Conservation (phyloP, 495 filamentous ascomycete genomes). For the Aspergillus panamensis region DNA sequence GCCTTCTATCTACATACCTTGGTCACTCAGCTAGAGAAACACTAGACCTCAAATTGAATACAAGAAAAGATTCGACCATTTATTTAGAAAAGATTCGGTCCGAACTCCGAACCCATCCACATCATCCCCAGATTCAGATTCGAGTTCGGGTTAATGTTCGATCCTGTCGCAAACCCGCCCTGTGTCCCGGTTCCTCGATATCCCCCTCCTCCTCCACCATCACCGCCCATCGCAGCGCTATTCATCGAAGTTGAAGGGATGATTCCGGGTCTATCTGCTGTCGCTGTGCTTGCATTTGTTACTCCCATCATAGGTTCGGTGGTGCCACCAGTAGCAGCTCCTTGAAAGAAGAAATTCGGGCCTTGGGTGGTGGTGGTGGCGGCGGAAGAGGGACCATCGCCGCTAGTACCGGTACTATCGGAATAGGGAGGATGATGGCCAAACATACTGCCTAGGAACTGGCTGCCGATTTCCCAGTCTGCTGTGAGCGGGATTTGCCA, state of each 20-base stretch:
- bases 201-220: neutral
- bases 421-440: slow-evolving; percentile 14
- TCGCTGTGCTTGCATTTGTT: neutral
- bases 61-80: no score
- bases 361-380: no score
- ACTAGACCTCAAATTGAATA: no score
- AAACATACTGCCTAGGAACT: slow-evolving; percentile 32
- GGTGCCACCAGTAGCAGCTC: no score
- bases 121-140: no score
- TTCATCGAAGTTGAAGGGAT: neutral
- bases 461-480: slow-evolving; percentile 36
- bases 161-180: no score
- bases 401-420: neutral
- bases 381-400: neutral
- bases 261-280: neutral
- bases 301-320: no score
- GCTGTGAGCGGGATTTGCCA: slow-evolving; percentile 40
- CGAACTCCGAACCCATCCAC: no score
- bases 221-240: neutral
- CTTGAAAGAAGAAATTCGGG: no score
- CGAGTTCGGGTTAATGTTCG: no score
- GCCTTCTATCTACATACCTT: neutral
- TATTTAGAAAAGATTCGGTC: no score
- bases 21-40: no score
- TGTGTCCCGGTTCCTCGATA: neutral